phyloP scores from a whole-genome alignment of 75 land plant genomes.

The Larix kaempferi region DNA sequence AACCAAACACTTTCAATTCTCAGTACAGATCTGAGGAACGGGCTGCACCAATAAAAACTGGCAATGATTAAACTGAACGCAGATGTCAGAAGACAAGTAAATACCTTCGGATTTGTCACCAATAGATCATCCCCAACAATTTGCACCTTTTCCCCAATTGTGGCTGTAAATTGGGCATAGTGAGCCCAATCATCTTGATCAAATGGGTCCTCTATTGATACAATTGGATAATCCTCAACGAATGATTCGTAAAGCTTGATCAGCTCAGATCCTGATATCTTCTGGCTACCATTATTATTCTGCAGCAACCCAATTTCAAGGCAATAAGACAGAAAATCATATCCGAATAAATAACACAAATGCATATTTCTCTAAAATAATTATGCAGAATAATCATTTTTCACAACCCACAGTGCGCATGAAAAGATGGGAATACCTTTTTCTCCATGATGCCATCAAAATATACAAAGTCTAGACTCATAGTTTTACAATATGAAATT shows the following conservation, averaged over 20 bases:
- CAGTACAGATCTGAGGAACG: not conserved
- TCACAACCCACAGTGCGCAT: too few relatives aligned
- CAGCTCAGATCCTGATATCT: constrained; percentile 82
- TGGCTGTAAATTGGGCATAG: constrained; percentile 72
- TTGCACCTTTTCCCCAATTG: constrained; percentile 81
- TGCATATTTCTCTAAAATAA: too few relatives aligned
- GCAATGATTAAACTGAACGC: not conserved
- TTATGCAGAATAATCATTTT: too few relatives aligned
- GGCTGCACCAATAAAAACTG: not conserved
- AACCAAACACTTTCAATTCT: not conserved
- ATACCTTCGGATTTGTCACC: constrained; percentile 96
- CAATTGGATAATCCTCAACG: constrained; percentile 83
- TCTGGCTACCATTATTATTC: constrained; percentile 92
- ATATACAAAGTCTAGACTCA: too few relatives aligned
- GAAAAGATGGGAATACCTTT: too few relatives aligned
- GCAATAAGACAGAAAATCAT: not conserved
- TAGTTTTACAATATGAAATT: too few relatives aligned
- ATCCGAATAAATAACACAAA: not conserved
- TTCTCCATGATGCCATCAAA: too few relatives aligned
- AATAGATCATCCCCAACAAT: constrained; percentile 98
- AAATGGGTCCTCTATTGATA: constrained; percentile 97
- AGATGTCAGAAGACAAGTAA: not conserved
- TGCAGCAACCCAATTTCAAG: constrained; percentile 19
- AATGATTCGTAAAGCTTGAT: constrained; percentile 92
- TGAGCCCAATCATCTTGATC: constrained; percentile 99